Conservation (phyloP, 345 rosid species). For the Clausena lansium region DNA sequence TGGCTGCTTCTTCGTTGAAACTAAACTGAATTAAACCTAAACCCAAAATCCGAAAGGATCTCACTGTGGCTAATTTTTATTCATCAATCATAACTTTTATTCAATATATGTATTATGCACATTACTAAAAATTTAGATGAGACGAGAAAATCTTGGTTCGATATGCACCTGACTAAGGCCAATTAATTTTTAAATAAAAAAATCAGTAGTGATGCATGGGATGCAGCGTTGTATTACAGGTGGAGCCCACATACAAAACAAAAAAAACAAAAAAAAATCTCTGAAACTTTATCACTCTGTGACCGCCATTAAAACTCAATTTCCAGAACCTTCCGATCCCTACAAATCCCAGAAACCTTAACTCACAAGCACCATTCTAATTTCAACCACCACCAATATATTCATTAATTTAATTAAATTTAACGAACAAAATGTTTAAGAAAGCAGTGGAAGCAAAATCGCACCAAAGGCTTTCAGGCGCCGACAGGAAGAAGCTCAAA, state of each 20-base stretch:
- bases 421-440: constrained; percentile 64
- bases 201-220: too few species aligned
- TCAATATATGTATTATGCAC: too few species aligned
- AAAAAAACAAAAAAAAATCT: background rate
- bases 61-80: too few species aligned
- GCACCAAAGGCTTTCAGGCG: constrained; percentile 95
- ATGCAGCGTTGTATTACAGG: too few species aligned
- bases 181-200: too few species aligned
- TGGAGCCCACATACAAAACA: background rate
- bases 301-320: background rate
- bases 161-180: too few species aligned
- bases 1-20: too few species aligned
- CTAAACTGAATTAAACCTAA: too few species aligned
- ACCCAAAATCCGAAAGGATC: too few species aligned
- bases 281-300: background rate
- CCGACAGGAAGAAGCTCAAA: constrained; percentile 84
- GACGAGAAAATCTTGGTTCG: too few species aligned
- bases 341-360: background rate
- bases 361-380: background rate
- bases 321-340: background rate
- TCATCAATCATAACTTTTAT: too few species aligned
- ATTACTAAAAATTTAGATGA: too few species aligned
- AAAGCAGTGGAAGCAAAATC: constrained; percentile 86
- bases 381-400: background rate
- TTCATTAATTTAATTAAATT: background rate